phyloP scores from a whole-genome alignment of 768 basidiomycete genomes.

The Crassisporium funariophilum region DNA sequence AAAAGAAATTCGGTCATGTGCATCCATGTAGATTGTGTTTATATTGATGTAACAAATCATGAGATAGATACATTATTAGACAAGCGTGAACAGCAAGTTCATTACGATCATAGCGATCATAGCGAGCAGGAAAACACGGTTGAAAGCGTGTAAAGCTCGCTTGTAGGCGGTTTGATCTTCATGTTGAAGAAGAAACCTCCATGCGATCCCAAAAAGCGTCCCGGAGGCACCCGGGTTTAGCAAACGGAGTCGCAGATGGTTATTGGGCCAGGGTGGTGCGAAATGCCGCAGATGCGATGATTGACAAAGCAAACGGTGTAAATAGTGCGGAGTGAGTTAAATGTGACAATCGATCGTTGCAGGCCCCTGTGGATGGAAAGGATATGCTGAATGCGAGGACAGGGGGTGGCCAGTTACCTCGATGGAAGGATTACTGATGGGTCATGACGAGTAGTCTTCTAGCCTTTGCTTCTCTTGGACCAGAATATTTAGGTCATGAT shows the following conservation, averaged over 20 bases:
- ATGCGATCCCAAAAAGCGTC: too few relatives aligned
- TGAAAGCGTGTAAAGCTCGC: constrained; percentile 4
- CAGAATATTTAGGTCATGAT: constrained; percentile 50
- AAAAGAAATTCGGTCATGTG: constrained; percentile 2
- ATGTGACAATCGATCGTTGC: not conserved
- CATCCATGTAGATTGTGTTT: not conserved
- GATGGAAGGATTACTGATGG: constrained; percentile 8
- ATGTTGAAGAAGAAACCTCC: too few relatives aligned
- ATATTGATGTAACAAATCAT: not conserved
- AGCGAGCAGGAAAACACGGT: constrained; percentile 6
- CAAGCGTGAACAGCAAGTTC: constrained; percentile 11
- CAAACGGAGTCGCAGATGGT: too few relatives aligned
- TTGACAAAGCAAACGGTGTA: not conserved
- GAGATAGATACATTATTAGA: not conserved
- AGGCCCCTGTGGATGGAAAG: not conserved
- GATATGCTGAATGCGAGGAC: not conserved
- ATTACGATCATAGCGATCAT: constrained; percentile 22
- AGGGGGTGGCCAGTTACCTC: constrained; percentile 3
- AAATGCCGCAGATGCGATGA: too few relatives aligned
- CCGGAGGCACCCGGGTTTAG: too few relatives aligned
- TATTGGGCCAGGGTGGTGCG: too few relatives aligned
- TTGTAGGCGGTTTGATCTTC: too few relatives aligned
- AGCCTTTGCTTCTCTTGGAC: constrained; percentile 58
- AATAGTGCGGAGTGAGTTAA: not conserved
- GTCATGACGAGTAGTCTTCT: constrained; percentile 41